Evolutionary conservation across 208 protist genomes (phyloP), one percentile per base, ranked within the genome.

Genomic region (Leishmania aethiopica): DNA sequence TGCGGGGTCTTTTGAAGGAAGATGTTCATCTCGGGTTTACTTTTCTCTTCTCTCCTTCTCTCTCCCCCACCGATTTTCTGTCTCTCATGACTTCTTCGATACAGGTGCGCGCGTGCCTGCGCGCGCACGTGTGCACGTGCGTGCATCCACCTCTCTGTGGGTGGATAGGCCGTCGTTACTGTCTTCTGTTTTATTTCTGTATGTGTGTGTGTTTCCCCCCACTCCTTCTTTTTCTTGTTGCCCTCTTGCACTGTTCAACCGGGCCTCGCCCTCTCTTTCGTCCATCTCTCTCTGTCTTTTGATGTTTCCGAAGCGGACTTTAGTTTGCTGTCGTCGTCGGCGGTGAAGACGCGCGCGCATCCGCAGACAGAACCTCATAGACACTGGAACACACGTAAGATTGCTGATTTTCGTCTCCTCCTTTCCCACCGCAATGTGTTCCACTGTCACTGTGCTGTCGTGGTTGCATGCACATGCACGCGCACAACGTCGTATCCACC

Each of bases 31-130:
- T 67, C 76, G 17, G 53, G 49, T 59, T 75, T 75, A 32, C n/a
- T 77, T 71, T 83, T 70, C 64, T 40, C 47, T 83, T 70, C 64
- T 40, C 47, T 64, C 70, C 22, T 59, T 78, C 72, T 28, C 53
- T 79, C 2, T 45, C 35, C 17, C 45, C 79, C 42, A 62, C 69
- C 45, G 51, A 71, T 67, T 37, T 49, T 77, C 70, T 51, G 69
- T 25, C 53, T 67, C 74, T 57, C n/a, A 59, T 40, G 55, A 55
- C 64, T 72, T 35, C 74, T 57, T 78, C 51, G 8, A 51, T 32
- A 64, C 59, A 3, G 7, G 28, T 64, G 7, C 19, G 45, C 59
- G 28, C 28, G 28, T 64, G 59, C 28, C 13, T 62, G 59, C 19
- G 45, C 45, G 45, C 35, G 19, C 7, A 37, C 70, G 28, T 60